phyloP scores from a whole-genome alignment of 2,329 filamentous ascomycete genomes.

The Didymellaceae sp. region DNA sequence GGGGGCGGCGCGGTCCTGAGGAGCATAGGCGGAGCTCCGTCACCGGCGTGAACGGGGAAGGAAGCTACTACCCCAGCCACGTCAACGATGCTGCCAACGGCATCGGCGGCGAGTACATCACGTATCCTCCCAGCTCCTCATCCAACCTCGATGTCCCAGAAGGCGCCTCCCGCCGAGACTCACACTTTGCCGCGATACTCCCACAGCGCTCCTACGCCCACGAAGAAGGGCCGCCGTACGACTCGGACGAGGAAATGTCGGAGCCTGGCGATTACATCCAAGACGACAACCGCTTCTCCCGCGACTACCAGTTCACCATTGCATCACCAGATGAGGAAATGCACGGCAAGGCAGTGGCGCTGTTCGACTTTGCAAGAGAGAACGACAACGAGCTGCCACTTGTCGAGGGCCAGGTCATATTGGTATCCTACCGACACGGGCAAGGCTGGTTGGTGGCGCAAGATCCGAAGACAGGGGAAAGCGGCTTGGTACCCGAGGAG shows the following conservation, averaged over 20 bases:
- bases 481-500: constrained; percentile 92
- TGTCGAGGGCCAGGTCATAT: constrained; percentile 92
- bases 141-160: constrained; percentile 39
- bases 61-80: constrained; percentile 75
- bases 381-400: constrained; percentile 96
- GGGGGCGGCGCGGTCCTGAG: constrained; percentile 42
- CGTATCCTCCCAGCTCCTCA: constrained; percentile 67
- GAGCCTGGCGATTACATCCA: constrained; percentile 55
- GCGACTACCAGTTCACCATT: constrained; percentile 93
- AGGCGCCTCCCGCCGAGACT: constrained; percentile 55
- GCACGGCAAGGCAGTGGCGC: constrained; percentile 92
- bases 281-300: constrained; percentile 81
- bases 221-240: constrained; percentile 49
- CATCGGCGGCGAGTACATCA: constrained; percentile 80
- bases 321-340: constrained; percentile 96
- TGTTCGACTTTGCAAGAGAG: constrained; percentile 94
- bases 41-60: constrained; percentile 66
- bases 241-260: constrained; percentile 58
- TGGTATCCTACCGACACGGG: constrained; percentile 93
- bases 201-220: constrained; percentile 52
- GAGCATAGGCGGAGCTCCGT: constrained; percentile 54
- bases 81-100: constrained; percentile 72
- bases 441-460: constrained; percentile 98
- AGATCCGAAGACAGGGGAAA: constrained; percentile 92
- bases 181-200: constrained; percentile 60